Conservation (phyloP, 495 filamentous ascomycete species). For the Apiosordaria backusii region DNA sequence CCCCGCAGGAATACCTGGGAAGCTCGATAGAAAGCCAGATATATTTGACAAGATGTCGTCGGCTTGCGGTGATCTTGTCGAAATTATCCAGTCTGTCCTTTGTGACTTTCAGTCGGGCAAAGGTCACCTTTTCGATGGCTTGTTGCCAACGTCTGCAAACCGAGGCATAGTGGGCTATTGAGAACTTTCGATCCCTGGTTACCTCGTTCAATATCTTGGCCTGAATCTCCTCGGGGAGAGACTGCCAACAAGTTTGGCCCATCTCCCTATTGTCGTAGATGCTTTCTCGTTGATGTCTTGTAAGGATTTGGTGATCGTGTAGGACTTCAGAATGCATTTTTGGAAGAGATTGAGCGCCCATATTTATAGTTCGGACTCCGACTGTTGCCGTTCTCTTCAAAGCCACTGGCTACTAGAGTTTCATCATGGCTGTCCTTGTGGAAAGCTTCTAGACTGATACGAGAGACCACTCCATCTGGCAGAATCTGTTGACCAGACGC, state of each 20-base stretch:
- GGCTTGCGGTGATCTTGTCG: not conserved
- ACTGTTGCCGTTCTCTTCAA: not conserved
- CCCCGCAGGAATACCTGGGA: no score
- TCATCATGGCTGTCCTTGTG: not conserved
- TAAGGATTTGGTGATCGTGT: not conserved
- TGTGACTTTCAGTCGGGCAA: not conserved
- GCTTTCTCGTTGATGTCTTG: not conserved
- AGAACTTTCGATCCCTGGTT: not conserved
- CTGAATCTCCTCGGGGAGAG: not conserved
- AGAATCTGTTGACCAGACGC: not conserved
- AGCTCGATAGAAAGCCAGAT: no score
- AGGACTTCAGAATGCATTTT: not conserved
- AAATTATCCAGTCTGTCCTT: not conserved
- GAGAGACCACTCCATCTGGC: not conserved
- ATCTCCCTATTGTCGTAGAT: not conserved
- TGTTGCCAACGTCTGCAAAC: not conserved
- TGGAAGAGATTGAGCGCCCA: not conserved
- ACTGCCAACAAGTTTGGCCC: not conserved
- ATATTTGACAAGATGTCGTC: not conserved
- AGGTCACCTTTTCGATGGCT: not conserved
- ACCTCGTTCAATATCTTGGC: not conserved
- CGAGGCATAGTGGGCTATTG: not conserved
- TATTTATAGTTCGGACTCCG: not conserved
- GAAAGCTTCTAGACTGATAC: not conserved
- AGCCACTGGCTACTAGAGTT: not conserved